These are phyloP conservation scores for Ajuga chamaepitys DNA, from an alignment of 257 asterid species.

Conservation along the genomic window DNA sequence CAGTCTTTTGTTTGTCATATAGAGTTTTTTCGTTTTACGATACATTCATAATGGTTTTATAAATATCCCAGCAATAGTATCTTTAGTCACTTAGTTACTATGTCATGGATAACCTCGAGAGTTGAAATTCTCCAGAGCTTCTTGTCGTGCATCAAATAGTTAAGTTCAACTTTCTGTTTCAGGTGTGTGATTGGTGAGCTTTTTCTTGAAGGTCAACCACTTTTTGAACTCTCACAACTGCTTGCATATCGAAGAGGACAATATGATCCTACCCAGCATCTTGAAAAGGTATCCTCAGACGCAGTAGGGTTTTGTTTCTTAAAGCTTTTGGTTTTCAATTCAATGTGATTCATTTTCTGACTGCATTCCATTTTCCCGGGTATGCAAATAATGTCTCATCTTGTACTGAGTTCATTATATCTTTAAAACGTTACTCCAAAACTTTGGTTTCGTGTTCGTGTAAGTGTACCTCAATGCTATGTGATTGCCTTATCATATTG, in stretches of 20 bases:
- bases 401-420: neutral
- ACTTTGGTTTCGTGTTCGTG: neutral
- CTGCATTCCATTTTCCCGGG: constrained; percentile 3
- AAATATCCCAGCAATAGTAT: neutral
- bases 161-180: constrained; percentile 26
- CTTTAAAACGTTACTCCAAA: neutral
- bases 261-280: constrained; percentile 94
- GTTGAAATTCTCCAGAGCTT: neutral
- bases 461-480: constrained; percentile 10
- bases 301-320: neutral
- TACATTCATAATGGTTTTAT: neutral
- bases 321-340: neutral
- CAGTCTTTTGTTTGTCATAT: neutral
- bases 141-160: constrained; percentile 5
- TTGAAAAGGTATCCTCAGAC: constrained; percentile 66
- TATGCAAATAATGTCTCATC: constrained; percentile 6
- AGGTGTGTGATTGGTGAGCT: constrained; percentile 99
- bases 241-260: constrained; percentile 99
- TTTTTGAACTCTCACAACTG: constrained; percentile 92
- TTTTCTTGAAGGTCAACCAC: constrained; percentile 96
- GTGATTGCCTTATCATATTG: constrained; percentile 11
- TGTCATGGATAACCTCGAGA: constrained; percentile 11
- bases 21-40: neutral
- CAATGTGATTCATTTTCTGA: neutral
- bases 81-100: constrained; percentile 3